A percentile compares a stretch with the other conserved stretches of the same genome.
These are phyloP conservation scores for Solanum hybrid DNA, from an alignment of 305 asterid species.

Conservation along the genomic window DNA sequence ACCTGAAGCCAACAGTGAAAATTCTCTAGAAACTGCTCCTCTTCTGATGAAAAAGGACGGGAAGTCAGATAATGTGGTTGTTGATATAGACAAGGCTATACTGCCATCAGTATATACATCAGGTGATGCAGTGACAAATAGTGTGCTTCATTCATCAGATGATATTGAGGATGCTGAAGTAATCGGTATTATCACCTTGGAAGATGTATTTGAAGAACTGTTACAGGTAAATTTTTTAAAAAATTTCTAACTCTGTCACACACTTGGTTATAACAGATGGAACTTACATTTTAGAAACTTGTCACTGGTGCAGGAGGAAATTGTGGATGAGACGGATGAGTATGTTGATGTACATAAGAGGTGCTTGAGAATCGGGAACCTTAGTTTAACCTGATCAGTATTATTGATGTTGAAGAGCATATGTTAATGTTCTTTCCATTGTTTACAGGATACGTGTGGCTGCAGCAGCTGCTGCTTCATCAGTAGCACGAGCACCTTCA, in stretches of 20 bases:
- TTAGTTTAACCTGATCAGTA: neutral
- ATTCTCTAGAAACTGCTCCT: slow-evolving; percentile 26
- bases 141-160: slow-evolving; percentile 28
- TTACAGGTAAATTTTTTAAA: slow-evolving; percentile 44
- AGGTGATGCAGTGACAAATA: slow-evolving; percentile 29
- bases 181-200: slow-evolving; percentile 81
- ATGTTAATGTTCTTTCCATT: slow-evolving; percentile 8
- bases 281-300: neutral
- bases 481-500: slow-evolving; percentile 85
- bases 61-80: slow-evolving; percentile 30
- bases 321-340: slow-evolving; percentile 96
- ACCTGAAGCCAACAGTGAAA: slow-evolving; percentile 29
- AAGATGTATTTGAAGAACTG: slow-evolving; percentile 94
- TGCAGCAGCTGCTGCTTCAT: slow-evolving; percentile 95
- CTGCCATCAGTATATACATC: slow-evolving; percentile 23
- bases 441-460: slow-evolving; percentile 85
- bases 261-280: neutral
- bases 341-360: slow-evolving; percentile 91
- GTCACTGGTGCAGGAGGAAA: slow-evolving; percentile 65
- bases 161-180: slow-evolving; percentile 79
- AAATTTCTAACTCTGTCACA: neutral
- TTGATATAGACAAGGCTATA: slow-evolving; percentile 58
- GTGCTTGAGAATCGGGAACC: slow-evolving; percentile 22
- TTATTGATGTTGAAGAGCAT: neutral
- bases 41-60: slow-evolving; percentile 39